Evolutionary conservation across 805 yeast species (phyloP).

Genomic region (Jamesozyma piceae): DNA sequence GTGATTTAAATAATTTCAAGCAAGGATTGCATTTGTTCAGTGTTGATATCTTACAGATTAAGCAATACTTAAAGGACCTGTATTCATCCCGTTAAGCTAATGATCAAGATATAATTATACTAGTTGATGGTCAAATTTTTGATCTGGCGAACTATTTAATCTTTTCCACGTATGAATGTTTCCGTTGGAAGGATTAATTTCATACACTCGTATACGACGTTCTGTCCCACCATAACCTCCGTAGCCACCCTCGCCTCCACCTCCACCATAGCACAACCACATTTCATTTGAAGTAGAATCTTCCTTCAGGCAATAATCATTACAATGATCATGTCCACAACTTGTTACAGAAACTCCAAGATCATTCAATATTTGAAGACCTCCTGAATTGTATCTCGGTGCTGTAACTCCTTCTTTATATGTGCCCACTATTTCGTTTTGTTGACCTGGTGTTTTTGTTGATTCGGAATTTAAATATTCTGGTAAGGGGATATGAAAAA

Average conservation of each 20-base stretch:
- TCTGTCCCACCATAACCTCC: conserved; percentile 85
- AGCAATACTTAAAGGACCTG: conserved; percentile 32
- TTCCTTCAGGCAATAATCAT: conserved; percentile 75
- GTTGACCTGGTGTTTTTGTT: conserved; percentile 23
- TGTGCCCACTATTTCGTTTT: conserved; percentile 45
- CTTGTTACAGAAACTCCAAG: conserved; percentile 65
- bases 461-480: conserved; percentile 52
- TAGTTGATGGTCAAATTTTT: conserved; percentile 41
- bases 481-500: conserved; percentile 89
- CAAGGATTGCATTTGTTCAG: conserved; percentile 18
- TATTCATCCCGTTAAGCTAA: conserved; percentile 5
- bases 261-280: conserved; percentile 95
- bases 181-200: conserved; percentile 43
- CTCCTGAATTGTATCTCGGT: conserved; percentile 61
- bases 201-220: conserved; percentile 69
- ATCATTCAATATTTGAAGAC: conserved; percentile 47
- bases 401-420: conserved; percentile 70
- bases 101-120: conserved; percentile 15
- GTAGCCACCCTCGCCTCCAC: conserved; percentile 89
- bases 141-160: conserved; percentile 45
- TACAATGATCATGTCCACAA: conserved; percentile 94
- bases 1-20: conserved; percentile 9
- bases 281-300: conserved; percentile 31
- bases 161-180: conserved; percentile 61
- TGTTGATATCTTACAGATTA: conserved; percentile 20